Base-by-base conservation (phyloP, 495 filamentous ascomycete genomes). In the Corynascus novoguineensis region DNA sequence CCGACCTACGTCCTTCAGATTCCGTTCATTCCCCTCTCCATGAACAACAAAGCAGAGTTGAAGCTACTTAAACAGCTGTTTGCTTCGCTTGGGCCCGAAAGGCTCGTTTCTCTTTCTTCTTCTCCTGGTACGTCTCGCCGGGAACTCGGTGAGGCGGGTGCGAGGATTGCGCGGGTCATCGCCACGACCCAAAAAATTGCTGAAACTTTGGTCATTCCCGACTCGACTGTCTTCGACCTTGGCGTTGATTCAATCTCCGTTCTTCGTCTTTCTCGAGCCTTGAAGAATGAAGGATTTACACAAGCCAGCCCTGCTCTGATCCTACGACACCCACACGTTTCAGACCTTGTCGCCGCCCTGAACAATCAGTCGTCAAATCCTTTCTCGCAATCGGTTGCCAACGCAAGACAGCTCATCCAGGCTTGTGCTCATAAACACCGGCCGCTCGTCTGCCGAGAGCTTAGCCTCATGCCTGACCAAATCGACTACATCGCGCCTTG, bases 211-310 rank as follows among this genome's bases (percentile, higher is more conserved):
- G 76, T 91, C 32, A 72, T 65, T 1, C 71, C 73, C 15, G 73
- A 73, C 1, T 81, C 85, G 0, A 92, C 79, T 28, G 81, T 95
- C 29, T 95, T 89, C 61, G 88, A 93, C 50, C 71, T 95, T 2
- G 90, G 90, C 0, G 74, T 92, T 7, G 90, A 93, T 65, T 92
- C 89, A 0, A 88, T 95, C 14, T 88, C 87, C 0, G 85, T 86
- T 3, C 82, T 91, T 22, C 78, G 81, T 22, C 75, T 95, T 21
- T 69, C 76, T 0, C 68, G 76, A 0, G 62, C 60, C n/a, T 68
- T 87, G 15, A 82, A 77, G 53, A 67, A 73, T 12, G 65, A 69
- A 1, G 82, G 85, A 0, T 78, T 89, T 55, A 25, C 60, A 3
- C 73, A 76, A 21, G 86, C 83, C 2, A 79, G 78, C 22, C 77